These are phyloP conservation scores for Linnemannia schmuckeri DNA, from an alignment of 192 early-diverging fungal genomes.

Conservation along the genomic window DNA sequence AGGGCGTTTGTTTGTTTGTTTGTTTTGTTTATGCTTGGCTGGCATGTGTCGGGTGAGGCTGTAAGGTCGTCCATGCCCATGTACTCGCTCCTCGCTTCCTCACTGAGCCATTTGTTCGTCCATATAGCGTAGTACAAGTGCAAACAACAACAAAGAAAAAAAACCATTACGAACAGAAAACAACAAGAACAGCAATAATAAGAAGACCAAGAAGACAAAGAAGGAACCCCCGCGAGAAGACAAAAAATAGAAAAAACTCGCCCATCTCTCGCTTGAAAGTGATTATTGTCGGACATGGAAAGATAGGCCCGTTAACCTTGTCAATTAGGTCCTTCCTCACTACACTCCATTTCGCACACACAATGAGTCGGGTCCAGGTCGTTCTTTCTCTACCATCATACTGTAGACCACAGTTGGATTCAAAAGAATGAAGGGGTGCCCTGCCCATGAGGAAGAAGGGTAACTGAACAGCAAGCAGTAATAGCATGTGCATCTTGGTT, in stretches of 20 bases:
- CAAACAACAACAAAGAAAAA: background rate
- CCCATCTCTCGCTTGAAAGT: background rate
- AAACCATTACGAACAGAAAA: background rate
- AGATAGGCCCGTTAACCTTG: background rate
- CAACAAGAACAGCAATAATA: background rate
- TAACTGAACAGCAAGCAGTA: background rate
- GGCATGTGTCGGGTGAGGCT: background rate
- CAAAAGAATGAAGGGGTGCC: no score
- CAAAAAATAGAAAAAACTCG: background rate
- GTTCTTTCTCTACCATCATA: background rate
- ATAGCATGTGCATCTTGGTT: background rate
- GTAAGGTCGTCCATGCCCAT: conserved; percentile 9
- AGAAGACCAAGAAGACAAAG: background rate
- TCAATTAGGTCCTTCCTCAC: background rate
- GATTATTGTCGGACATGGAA: background rate
- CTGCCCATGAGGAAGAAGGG: background rate
- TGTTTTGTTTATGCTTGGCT: background rate
- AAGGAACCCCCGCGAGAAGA: background rate
- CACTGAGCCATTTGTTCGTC: background rate
- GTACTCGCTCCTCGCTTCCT: background rate
- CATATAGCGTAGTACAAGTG: background rate
- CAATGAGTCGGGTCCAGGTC: conserved; percentile 1
- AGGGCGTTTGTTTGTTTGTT: background rate
- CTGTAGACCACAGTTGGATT: background rate
- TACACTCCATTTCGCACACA: background rate